Evolutionary conservation across 2,329 filamentous ascomycete species (phyloP), one percentile per base, ranked within the genome.

Genomic region (Calonectria naviculata): DNA sequence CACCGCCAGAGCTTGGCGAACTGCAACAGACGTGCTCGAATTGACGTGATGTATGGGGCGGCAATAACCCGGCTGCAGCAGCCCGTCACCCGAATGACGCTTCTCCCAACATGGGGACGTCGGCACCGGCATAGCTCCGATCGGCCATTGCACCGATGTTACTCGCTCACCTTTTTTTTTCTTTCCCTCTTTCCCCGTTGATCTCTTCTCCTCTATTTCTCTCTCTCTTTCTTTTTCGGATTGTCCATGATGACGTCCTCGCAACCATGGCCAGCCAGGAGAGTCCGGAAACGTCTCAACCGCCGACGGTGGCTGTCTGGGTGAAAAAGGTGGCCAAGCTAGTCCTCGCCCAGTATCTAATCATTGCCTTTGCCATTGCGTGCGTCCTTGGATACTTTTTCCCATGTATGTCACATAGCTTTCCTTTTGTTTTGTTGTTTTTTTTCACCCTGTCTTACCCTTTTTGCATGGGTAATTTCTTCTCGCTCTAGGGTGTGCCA

Each of bases 311-410:
- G 9, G 42, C 65, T 29, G 64, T 44, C 34, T 72, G 77, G 71
- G 64, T 65, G 2, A 78, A 74, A 64, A 78, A 72, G 42, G 67
- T 72, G 13, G 65, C 64, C 60, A 71, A 72, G 71, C 81, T 89
- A 67, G 60, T 90, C 56, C 80, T 84, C 61, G 87, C 89, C 67
- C 91, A 93, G 83, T 93, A 91, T 89, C 88, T 93, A 67, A 84
- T 93, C 21, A 86, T 93, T 67, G 89, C 87, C 21, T 91, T 93
- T 75, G 89, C 85, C 1, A 71, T 89, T 83, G 81, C 84, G 83
- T 79, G 85, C 88, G 75, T 90, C 21, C 75, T 87, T 46, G 85
- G 81, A 2, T 85, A 86, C 49, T 81, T 81, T 36, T 87, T 85
- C 67, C 85, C 85, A 1, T 77, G 85, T 86, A 78, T 76, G 84